phyloP scores from a whole-genome alignment of 177 flowering plant species.

The Telopea speciosissima region DNA sequence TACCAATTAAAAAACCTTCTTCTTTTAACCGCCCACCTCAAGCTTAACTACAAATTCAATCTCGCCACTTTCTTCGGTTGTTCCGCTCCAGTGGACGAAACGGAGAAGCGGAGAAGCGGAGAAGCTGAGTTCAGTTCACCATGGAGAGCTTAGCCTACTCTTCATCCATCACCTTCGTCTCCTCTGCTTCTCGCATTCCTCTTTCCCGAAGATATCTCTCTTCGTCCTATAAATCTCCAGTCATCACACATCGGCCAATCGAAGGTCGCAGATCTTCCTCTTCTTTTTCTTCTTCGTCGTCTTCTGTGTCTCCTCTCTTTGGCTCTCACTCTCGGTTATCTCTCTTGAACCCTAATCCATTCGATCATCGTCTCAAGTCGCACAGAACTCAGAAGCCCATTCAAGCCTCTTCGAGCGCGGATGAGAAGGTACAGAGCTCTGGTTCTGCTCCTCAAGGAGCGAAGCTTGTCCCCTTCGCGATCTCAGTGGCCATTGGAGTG shows the following conservation, averaged over 20 bases:
- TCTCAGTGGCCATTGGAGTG: slow-evolving; percentile 41
- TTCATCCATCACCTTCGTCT: not conserved
- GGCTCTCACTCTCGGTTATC: not conserved
- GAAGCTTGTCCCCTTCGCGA: slow-evolving; percentile 34
- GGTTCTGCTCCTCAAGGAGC: slow-evolving; percentile 25
- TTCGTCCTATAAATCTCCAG: not conserved
- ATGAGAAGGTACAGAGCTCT: not conserved
- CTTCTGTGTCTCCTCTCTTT: not conserved
- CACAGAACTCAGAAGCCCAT: slow-evolving; percentile 18
- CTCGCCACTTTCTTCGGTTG: not conserved
- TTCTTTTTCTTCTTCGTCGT: not conserved
- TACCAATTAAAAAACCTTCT: not conserved
- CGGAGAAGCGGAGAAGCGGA: not conserved
- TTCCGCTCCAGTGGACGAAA: not conserved
- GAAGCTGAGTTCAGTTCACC: not conserved
- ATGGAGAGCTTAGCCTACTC: slow-evolving; percentile 1
- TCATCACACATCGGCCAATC: not conserved
- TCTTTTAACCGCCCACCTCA: not conserved
- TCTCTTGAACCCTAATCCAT: not conserved
- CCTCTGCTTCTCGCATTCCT: not conserved
- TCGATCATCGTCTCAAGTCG: slow-evolving; percentile 3
- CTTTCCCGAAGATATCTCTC: not conserved
- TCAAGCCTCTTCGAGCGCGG: slow-evolving; percentile 11
- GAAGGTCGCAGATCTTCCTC: not conserved
- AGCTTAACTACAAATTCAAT: not conserved